These are phyloP conservation scores for Cryptococcus sp. DNA, from an alignment of 1,284 basidiomycete species.

Conservation along the genomic window DNA sequence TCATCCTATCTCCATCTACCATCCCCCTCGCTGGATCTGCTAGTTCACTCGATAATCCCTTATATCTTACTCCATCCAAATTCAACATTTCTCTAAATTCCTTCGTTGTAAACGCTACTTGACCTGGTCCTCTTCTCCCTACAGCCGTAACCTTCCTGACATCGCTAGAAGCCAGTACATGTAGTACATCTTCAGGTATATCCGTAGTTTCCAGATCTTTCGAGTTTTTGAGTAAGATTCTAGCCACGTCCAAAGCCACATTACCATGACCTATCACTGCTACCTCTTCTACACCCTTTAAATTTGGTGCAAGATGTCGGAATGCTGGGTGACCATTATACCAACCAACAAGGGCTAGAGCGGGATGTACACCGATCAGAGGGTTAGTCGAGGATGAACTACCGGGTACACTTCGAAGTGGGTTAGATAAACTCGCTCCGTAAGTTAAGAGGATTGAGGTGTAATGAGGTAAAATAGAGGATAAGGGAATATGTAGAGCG, in stretches of 20 bases:
- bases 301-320: conserved; percentile 47
- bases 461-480: conserved; percentile 48
- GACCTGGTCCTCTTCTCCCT: conserved; percentile 78
- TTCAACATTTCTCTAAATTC: conserved; percentile 87
- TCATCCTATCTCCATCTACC: conserved; percentile 47
- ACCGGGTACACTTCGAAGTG: conserved; percentile 50
- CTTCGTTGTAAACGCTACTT: conserved; percentile 91
- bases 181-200: conserved; percentile 71
- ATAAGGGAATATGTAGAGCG: conserved; percentile 46
- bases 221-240: conserved; percentile 72
- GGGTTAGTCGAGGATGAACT: conserved; percentile 53
- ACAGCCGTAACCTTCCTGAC: conserved; percentile 78
- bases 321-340: conserved; percentile 85
- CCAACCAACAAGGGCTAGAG: conserved; percentile 89
- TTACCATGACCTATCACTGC: conserved; percentile 93
- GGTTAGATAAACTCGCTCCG: conserved; percentile 47
- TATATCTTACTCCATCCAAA: conserved; percentile 59
- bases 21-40: conserved; percentile 41
- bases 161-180: conserved; percentile 59
- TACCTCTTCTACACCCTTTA: conserved; percentile 64
- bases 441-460: conserved; percentile 52
- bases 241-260: conserved; percentile 87
- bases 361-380: conserved; percentile 62
- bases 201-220: conserved; percentile 68
- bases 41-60: conserved; percentile 32